Evolutionary conservation across 345 rosid genomes (phyloP), one percentile per base, ranked within the genome.

Genomic region (Geranium brycei): DNA sequence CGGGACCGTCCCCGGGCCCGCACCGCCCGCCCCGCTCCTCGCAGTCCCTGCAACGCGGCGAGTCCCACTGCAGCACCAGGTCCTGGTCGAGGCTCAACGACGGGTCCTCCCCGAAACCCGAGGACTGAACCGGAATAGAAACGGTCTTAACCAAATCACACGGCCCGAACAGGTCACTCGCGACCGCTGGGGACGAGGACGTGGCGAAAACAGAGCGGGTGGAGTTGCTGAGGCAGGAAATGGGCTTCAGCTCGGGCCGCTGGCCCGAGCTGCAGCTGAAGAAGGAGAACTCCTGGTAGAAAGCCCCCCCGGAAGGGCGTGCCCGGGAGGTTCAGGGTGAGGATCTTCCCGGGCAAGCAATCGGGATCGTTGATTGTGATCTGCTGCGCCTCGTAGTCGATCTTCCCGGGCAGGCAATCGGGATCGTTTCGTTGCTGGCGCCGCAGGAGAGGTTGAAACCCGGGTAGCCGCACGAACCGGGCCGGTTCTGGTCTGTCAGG

Each of bases 321-420:
- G 31, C 72, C 66, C 0, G 83, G 67, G 65, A n/a, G 84, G 76
- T 87, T 67, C 19, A 87, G 78, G n/a, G 73, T 72, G 6, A 90
- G 83, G 62, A 90, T 80, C 57, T 81, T 76, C 18, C 31, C 59
- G 1, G 95, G 86, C 19, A 91, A 83, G 72, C 95, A 91, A 1
- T 72, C 56, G 0, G 80, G 87, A 62, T 91, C 95, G 58, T 77
- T 87, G 57, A 91, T 74, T 91, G 83, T 79, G 59, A 90, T 59
- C 71, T 84, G 83, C 30, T 87, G 95, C 7, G 75, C 64, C 0
- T 31, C 82, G 66, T 91, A 87, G 66, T 83, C 78, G 19, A 91
- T 80, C n/a, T 8, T 57, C 75, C 6, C 68, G 81, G 69, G 87
- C 74, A 58, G 47, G 85, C 0, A 73, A 68, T 31, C 69, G 51